Evolutionary conservation across 345 rosid species (phyloP).

Genomic region (Brassica juncea): DNA sequence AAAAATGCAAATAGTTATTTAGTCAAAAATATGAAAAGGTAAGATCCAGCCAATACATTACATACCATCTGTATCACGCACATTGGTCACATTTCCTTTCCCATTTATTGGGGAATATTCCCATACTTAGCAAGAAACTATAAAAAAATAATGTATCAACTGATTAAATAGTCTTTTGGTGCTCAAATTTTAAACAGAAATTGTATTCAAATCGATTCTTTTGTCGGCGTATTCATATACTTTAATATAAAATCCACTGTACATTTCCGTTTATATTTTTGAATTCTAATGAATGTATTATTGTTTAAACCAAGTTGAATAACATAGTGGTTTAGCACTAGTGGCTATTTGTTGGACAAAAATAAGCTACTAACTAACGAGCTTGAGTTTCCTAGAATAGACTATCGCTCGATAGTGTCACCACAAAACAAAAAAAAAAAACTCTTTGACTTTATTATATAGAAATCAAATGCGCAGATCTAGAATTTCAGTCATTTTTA

Average conservation of each 20-base stretch:
- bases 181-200: not conserved
- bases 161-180: not conserved
- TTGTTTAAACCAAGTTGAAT: conserved; percentile 2
- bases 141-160: conserved; percentile 2
- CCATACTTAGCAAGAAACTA: conserved; percentile 9
- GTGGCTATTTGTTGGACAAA: not conserved
- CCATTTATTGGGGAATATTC: conserved; percentile 36
- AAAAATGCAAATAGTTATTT: not conserved
- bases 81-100: conserved; percentile 9
- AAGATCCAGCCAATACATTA: not conserved
- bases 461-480: not conserved
- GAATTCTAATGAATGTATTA: not conserved
- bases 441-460: not conserved
- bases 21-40: conserved; percentile 13
- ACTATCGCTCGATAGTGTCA: not conserved
- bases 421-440: not conserved
- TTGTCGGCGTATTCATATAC: conserved; percentile 1
- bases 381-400: conserved; percentile 5
- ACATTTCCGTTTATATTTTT: not conserved
- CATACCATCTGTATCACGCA: conserved; percentile 18
- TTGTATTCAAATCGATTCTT: not conserved
- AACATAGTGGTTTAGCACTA: not conserved
- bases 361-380: not conserved
- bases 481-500: not conserved
- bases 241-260: conserved; percentile 8